Evolutionary conservation across 1,284 basidiomycete species (phyloP).

Genomic region (Mycosarcoma maydis): DNA sequence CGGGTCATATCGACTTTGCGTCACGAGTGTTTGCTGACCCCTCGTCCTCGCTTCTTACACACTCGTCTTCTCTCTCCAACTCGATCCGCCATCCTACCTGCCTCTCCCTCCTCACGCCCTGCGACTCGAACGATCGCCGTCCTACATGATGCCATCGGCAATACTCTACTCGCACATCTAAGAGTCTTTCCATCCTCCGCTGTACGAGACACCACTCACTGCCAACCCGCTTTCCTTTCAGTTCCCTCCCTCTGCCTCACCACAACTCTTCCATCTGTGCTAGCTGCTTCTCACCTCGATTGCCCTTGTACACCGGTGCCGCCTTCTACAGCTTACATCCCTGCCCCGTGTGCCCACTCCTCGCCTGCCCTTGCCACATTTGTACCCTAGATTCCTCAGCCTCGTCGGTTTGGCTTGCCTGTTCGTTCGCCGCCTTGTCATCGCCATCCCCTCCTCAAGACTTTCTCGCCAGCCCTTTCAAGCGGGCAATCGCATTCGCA

Average conservation of each 20-base stretch:
- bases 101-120: slow-evolving; percentile 1
- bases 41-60: background rate
- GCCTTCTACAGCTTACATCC: too few species aligned
- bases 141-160: slow-evolving; percentile 15
- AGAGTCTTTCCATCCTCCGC: background rate
- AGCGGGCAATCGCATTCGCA: background rate
- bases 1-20: slow-evolving; percentile 38
- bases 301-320: too few species aligned
- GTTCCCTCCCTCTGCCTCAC: too few species aligned
- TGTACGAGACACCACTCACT: background rate
- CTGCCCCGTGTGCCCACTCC: too few species aligned
- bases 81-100: slow-evolving; percentile 14
- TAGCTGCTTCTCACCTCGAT: too few species aligned
- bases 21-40: too few species aligned
- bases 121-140: background rate
- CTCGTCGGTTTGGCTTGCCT: too few species aligned
- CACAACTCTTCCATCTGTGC: too few species aligned
- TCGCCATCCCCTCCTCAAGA: background rate
- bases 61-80: background rate
- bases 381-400: too few species aligned
- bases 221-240: background rate
- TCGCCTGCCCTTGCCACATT: too few species aligned
- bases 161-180: slow-evolving; percentile 3
- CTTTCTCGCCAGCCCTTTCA: background rate
- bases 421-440: background rate